Base-by-base conservation (phyloP, 805 yeast species). In the Alloascoidea hylecoeti region DNA sequence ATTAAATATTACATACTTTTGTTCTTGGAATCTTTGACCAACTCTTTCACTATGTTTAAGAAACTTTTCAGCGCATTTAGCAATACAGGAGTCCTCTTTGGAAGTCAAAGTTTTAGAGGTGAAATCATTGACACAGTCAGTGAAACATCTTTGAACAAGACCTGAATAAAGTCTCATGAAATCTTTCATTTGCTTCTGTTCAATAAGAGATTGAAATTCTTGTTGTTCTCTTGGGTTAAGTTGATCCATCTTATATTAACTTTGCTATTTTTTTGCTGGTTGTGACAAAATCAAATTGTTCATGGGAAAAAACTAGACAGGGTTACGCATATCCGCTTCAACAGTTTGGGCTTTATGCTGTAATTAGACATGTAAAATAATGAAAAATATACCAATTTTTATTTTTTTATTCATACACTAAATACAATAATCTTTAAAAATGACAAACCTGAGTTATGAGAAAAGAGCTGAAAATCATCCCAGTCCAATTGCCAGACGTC, bases 11-110 rank as follows among this genome's bases (percentile, higher is more conserved):
- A 40, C 51, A 44, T 57, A 66, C 71, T 92, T 92, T 63, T 89
- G 96, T 58, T 89, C 98, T 65, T 89, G 97, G 89, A 92, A 92
- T 65, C 97, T 78, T 63, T 82, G 89, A 35, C 98, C 99, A 41
- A 92, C 95, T 60, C 99, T 79, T 67, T 92, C 98, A 61, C 89
- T 77, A 69, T 89, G 97, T 60, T 92, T 92, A 67, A 92, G 72
- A 75, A 92, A 92, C 70, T 92, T 92, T 63, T 89, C 97, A 37
- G 96, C 80, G 61, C 99, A 92, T 61, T 81, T 82, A 68, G 75
- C 67, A 44, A 92, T 73, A 65, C 99, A 92, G 17, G 75, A 53
- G 47, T 75, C 76, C 62, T 92, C 99, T 67, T 81, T 84, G 52
- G 75, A 60, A 44, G 95, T 78, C 56, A 92, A 72, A 55, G 76